A percentile compares a stretch with the other conserved stretches of the same genome.
These are phyloP conservation scores for Penicillium decumbens DNA, from an alignment of 2,329 filamentous ascomycete species.

Conservation along the genomic window DNA sequence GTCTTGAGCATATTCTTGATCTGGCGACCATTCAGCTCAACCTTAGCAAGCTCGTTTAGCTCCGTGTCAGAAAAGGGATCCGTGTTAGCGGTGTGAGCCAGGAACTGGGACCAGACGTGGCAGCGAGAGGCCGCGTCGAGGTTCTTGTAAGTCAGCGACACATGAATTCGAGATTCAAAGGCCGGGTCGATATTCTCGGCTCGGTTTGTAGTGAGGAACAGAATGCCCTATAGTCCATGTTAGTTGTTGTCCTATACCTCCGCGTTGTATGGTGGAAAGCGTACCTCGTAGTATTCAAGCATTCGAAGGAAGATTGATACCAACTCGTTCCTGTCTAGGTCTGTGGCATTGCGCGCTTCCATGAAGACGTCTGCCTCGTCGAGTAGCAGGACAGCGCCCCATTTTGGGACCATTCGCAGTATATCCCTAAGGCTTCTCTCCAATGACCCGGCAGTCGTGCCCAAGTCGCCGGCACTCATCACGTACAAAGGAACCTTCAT, in stretches of 20 bases:
- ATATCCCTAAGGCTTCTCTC: constrained; percentile 46
- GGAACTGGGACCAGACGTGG: constrained; percentile 46
- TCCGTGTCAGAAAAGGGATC: constrained; percentile 18
- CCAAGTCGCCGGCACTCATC: constrained; percentile 49
- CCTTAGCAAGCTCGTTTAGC: constrained; percentile 21
- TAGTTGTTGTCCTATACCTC: not conserved
- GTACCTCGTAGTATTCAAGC: constrained; percentile 29
- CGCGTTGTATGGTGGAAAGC: not conserved
- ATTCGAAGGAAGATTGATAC: constrained; percentile 38
- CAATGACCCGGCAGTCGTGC: constrained; percentile 40
- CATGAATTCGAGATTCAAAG: constrained; percentile 46
- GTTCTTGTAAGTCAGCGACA: constrained; percentile 37
- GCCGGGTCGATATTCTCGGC: constrained; percentile 49
- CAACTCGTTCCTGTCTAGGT: constrained; percentile 45
- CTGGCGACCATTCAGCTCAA: constrained; percentile 33
- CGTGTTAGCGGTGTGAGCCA: constrained; percentile 23
- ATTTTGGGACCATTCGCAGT: constrained; percentile 47
- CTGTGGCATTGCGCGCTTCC: constrained; percentile 35
- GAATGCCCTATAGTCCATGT: constrained; percentile 30
- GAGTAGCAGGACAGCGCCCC: constrained; percentile 51
- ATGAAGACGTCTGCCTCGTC: constrained; percentile 44
- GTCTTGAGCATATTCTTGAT: constrained; percentile 47
- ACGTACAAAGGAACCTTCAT: constrained; percentile 50
- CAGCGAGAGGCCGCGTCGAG: constrained; percentile 35
- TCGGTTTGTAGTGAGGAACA: constrained; percentile 51